Evolutionary conservation across 129 eudicot species (phyloP).

Genomic region (Tagetes patula): DNA sequence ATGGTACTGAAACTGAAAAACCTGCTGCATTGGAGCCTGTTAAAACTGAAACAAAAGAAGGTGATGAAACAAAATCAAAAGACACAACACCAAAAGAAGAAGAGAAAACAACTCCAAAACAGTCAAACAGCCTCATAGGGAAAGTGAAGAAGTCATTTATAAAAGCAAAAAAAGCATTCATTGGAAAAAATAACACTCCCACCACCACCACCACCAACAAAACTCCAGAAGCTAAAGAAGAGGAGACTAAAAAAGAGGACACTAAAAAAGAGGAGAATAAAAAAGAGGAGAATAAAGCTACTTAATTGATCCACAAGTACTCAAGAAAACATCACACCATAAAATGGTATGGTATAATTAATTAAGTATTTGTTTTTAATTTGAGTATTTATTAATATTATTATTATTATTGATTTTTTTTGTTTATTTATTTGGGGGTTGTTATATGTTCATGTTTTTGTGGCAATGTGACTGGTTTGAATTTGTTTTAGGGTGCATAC

Average conservation of each 20-base stretch:
- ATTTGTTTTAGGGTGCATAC: slow-evolving; percentile 36
- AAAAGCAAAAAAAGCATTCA: slow-evolving; percentile 90
- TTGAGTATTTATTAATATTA: neutral
- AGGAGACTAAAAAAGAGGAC: neutral
- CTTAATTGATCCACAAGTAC: too few relatives aligned
- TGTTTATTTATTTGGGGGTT: slow-evolving; percentile 10
- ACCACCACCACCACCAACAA: neutral
- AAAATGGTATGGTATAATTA: neutral
- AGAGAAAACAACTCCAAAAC: slow-evolving; percentile 58
- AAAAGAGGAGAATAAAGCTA: too few relatives aligned
- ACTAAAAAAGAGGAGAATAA: too few relatives aligned
- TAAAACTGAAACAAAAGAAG: slow-evolving; percentile 27
- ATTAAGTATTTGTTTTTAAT: slow-evolving; percentile 8
- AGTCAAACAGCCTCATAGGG: slow-evolving; percentile 56
- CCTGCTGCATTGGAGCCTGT: slow-evolving; percentile 19
- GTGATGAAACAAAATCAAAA: slow-evolving; percentile 33
- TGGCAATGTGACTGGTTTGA: slow-evolving; percentile 30
- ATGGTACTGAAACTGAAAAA: slow-evolving; percentile 19
- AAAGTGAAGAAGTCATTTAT: slow-evolving; percentile 88
- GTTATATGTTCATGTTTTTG: slow-evolving; percentile 30
- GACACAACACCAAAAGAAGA: slow-evolving; percentile 48
- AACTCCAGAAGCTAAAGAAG: slow-evolving; percentile 29
- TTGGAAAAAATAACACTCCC: slow-evolving; percentile 46
- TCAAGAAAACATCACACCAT: neutral
- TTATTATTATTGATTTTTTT: neutral